Percentiles rank a stretch among this genome's conserved stretches.
Conservation (phyloP, 83 land plant genomes). For the Isoetes engelmannii region DNA sequence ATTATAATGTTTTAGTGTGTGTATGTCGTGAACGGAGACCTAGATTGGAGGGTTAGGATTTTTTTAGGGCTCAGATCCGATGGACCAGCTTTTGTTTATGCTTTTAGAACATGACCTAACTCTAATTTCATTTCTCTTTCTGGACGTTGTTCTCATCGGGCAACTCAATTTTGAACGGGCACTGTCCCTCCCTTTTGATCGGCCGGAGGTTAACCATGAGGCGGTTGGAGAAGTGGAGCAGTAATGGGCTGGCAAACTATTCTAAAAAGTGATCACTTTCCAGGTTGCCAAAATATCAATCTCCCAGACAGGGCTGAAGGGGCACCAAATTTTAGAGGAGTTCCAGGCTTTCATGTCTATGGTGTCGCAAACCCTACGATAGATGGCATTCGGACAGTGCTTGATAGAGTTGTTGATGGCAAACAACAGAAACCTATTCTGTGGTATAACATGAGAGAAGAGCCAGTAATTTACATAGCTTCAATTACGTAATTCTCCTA, state of each 20-base stretch:
- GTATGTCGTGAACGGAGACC: too few species aligned
- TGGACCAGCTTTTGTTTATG: too few species aligned
- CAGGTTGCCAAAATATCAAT: conserved; percentile 75
- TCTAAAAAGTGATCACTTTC: conserved; percentile 93
- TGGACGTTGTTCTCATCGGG: too few species aligned
- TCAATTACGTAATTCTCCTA: background rate
- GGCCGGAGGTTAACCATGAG: too few species aligned
- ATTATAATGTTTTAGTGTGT: too few species aligned
- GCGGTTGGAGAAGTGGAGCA: conserved; percentile 86
- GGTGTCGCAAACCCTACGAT: conserved; percentile 96
- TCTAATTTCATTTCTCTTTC: too few species aligned
- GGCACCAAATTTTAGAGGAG: conserved; percentile 91
- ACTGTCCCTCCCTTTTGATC: too few species aligned
- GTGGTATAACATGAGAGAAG: conserved; percentile 99
- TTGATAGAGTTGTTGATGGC: conserved; percentile 54
- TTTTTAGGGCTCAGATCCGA: too few species aligned
- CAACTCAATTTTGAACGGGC: too few species aligned
- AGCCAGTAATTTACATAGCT: conserved; percentile 76
- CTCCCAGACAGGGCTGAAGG: conserved; percentile 88
- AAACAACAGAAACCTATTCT: conserved; percentile 60
- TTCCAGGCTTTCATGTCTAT: conserved; percentile 88
- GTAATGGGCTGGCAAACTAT: conserved; percentile 89
- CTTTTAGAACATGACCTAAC: too few species aligned
- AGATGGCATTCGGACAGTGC: conserved; percentile 85
- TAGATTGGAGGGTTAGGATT: too few species aligned